Evolutionary conservation across 495 filamentous ascomycete species (phyloP).

Genomic region (Tuber indicum): DNA sequence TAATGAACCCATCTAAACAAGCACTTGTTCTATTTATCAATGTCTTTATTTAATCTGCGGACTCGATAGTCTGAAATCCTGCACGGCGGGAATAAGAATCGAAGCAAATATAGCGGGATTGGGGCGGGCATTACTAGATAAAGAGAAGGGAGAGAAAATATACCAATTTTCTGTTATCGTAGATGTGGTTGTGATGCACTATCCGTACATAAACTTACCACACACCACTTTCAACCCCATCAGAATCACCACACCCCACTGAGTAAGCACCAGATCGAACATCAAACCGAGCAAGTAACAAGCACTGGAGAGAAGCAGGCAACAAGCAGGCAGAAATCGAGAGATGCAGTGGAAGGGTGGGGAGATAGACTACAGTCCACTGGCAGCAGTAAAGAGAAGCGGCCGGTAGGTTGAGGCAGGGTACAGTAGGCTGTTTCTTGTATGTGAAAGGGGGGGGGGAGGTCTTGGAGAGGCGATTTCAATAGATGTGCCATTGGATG

Average conservation of each 20-base stretch:
- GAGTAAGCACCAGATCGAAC: constrained; percentile 30
- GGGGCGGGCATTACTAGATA: background rate
- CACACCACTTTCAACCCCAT: constrained; percentile 12
- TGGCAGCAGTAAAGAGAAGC: constrained; percentile 9
- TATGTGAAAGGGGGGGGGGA: constrained; percentile 9
- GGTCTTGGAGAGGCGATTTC: constrained; percentile 31
- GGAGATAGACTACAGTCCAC: constrained; percentile 26
- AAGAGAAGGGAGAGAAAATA: background rate
- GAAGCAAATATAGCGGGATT: background rate
- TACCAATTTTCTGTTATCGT: background rate
- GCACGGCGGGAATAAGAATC: background rate
- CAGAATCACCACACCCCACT: constrained; percentile 26
- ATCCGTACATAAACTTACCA: constrained; percentile 31
- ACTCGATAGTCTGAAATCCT: background rate
- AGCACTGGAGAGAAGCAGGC: constrained; percentile 34
- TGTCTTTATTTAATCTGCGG: background rate
- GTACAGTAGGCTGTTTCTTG: background rate
- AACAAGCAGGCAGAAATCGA: constrained; percentile 39
- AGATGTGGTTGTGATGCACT: constrained; percentile 5
- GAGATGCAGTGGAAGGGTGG: constrained; percentile 29
- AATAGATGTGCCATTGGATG: constrained; percentile 22
- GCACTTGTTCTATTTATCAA: constrained; percentile 21
- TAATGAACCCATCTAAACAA: constrained; percentile 6
- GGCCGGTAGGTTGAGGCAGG: background rate
- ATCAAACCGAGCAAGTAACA: constrained; percentile 27